A percentile compares a stretch with the other conserved stretches of the same genome.
phyloP scores from a whole-genome alignment of 257 asterid species.

The Capsicum chinense region DNA sequence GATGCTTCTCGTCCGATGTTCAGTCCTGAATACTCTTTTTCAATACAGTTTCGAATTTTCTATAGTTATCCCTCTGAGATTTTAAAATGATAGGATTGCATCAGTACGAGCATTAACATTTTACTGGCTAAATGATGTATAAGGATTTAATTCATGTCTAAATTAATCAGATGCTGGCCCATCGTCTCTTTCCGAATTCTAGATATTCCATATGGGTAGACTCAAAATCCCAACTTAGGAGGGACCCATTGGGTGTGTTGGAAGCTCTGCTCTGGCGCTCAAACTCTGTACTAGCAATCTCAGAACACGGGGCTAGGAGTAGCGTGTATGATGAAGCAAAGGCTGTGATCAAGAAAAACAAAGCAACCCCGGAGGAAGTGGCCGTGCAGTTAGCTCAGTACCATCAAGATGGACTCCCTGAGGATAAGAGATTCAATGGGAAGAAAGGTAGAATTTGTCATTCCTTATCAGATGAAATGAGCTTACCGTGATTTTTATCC shows the following conservation, averaged over 20 bases:
- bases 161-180: constrained; percentile 87
- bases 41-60: background rate
- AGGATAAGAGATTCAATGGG: constrained; percentile 89
- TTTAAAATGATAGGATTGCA: background rate
- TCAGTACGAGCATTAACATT: constrained; percentile 3
- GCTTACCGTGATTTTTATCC: background rate
- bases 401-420: constrained; percentile 82
- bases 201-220: constrained; percentile 97
- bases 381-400: constrained; percentile 85
- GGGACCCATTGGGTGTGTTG: constrained; percentile 93
- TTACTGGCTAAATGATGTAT: constrained; percentile 7
- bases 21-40: background rate
- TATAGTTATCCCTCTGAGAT: background rate
- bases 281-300: constrained; percentile 77
- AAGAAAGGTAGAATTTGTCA: constrained; percentile 73
- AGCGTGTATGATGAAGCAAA: constrained; percentile 97
- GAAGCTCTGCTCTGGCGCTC: constrained; percentile 95
- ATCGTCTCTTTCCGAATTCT: constrained; percentile 94
- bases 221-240: constrained; percentile 91
- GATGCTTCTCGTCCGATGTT: background rate
- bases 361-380: constrained; percentile 96
- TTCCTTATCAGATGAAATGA: constrained; percentile 17
- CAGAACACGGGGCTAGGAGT: constrained; percentile 99
- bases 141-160: constrained; percentile 29
- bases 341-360: constrained; percentile 93